phyloP scores from a whole-genome alignment of 805 yeast species.

The Metschnikowia lachancei region DNA sequence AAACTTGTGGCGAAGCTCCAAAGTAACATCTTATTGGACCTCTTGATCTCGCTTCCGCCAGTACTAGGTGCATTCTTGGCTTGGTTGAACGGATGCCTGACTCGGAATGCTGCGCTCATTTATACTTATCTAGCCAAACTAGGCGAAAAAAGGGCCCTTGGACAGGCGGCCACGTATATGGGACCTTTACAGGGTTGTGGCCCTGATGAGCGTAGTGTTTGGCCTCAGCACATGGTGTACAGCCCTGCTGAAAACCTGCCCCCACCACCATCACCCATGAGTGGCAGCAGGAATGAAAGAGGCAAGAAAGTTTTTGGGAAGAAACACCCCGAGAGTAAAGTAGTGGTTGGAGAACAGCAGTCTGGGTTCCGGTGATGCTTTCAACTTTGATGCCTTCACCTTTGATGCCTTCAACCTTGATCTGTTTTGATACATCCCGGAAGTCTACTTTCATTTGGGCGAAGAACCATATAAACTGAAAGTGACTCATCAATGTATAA shows the following conservation, averaged over 20 bases:
- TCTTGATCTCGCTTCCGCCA: slow-evolving; percentile 75
- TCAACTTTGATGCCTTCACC: no score
- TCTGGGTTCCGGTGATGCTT: not conserved
- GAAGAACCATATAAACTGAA: no score
- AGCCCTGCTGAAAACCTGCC: no score
- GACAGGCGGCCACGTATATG: slow-evolving; percentile 13
- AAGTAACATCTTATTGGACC: slow-evolving; percentile 71
- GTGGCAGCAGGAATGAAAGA: not conserved
- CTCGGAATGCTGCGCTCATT: slow-evolving; percentile 82
- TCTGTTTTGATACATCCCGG: no score
- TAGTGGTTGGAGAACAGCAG: not conserved
- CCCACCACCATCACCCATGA: not conserved
- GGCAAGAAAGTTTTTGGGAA: not conserved
- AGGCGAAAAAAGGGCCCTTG: slow-evolving; percentile 11
- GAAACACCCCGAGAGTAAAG: not conserved
- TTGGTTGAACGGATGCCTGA: slow-evolving; percentile 83
- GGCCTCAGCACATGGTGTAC: not conserved
- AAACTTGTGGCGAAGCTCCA: slow-evolving; percentile 66
- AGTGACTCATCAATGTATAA: no score
- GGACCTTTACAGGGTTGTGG: slow-evolving; percentile 6
- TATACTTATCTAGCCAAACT: slow-evolving; percentile 34
- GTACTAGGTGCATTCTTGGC: slow-evolving; percentile 71
- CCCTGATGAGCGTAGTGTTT: not conserved
- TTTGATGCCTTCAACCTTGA: no score
- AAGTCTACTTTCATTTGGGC: no score